These are phyloP conservation scores for Hordeum vulgare DNA, from an alignment of 176 grass and related monocot genomes.

Conservation along the genomic window DNA sequence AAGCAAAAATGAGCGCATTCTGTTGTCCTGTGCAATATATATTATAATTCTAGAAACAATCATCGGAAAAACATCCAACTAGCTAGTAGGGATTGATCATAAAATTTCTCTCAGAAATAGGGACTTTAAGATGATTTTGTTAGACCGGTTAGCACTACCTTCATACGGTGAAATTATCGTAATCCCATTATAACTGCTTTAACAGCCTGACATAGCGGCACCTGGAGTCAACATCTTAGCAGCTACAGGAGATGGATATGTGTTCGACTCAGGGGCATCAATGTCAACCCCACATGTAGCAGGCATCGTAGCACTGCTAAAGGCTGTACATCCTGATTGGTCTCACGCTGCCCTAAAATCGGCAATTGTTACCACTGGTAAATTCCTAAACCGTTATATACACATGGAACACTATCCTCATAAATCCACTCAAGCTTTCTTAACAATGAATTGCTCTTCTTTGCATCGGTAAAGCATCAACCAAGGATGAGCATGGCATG, in stretches of 20 bases:
- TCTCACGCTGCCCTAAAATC: slow-evolving; percentile 46
- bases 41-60: background rate
- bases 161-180: background rate
- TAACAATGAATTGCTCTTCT: background rate
- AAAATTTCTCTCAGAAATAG: background rate
- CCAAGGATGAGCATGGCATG: slow-evolving; percentile 24
- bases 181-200: background rate
- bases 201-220: slow-evolving; percentile 48
- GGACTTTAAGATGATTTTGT: background rate
- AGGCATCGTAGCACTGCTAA: slow-evolving; percentile 35
- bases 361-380: slow-evolving; percentile 41
- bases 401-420: background rate
- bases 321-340: slow-evolving; percentile 34
- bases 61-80: background rate
- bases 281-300: slow-evolving; percentile 41
- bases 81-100: background rate
- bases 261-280: slow-evolving; percentile 22
- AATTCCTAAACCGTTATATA: background rate
- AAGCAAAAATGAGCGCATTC: background rate
- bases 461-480: slow-evolving; percentile 23
- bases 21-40: background rate
- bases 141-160: background rate
- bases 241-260: slow-evolving; percentile 19
- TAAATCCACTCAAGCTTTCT: background rate
- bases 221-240: slow-evolving; percentile 39